phyloP scores from a whole-genome alignment of 495 filamentous ascomycete species.

The Amniculicola lignicola region DNA sequence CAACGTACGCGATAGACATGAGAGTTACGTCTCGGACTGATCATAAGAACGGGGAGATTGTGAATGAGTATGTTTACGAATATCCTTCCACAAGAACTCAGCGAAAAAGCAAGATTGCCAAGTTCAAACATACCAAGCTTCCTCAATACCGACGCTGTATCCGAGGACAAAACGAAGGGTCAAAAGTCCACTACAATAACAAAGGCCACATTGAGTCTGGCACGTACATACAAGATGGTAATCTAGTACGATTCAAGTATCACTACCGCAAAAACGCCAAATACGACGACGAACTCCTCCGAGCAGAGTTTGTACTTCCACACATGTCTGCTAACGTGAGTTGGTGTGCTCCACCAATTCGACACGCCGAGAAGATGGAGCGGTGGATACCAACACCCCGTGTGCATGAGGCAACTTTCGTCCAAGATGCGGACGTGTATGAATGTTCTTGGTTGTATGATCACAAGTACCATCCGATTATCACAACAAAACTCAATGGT shows the following conservation, averaged over 20 bases:
- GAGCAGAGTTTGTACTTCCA: conserved; percentile 55
- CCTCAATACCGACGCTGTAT: conserved; percentile 52
- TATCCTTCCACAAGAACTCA: conserved; percentile 26
- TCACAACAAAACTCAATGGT: conserved; percentile 58
- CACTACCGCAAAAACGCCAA: conserved; percentile 57
- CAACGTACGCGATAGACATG: conserved; percentile 51
- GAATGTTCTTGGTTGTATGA: conserved; percentile 58
- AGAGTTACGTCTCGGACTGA: conserved; percentile 50
- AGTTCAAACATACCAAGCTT: conserved; percentile 38
- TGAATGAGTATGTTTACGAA: conserved; percentile 56
- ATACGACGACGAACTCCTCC: conserved; percentile 56
- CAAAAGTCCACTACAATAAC: conserved; percentile 54
- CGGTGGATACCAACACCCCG: conserved; percentile 60
- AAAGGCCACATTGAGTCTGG: conserved; percentile 55
- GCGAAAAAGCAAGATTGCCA: conserved; percentile 24
- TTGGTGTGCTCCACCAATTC: conserved; percentile 57
- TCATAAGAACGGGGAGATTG: conserved; percentile 46
- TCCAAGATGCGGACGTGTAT: conserved; percentile 53
- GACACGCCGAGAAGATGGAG: conserved; percentile 53
- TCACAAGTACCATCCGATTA: conserved; percentile 61
- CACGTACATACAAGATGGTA: conserved; percentile 55
- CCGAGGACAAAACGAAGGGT: conserved; percentile 46
- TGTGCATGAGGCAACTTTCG: conserved; percentile 58
- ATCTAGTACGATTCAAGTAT: conserved; percentile 56
- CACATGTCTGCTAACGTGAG: conserved; percentile 56